Conservation (phyloP, 805 yeast species). For the Candida adriatica region DNA sequence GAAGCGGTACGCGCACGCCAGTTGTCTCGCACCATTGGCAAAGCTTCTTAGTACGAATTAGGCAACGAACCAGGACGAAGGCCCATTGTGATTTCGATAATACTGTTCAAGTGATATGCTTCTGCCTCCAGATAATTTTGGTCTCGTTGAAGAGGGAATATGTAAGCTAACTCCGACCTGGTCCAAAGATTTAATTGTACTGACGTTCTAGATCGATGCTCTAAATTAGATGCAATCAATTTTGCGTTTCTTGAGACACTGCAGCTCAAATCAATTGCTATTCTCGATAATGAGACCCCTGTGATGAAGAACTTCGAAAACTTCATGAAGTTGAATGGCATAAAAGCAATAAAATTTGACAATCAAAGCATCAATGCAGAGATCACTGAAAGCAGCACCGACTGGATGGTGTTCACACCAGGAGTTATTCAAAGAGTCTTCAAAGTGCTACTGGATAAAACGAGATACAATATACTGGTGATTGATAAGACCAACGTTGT, state of each 20-base stretch:
- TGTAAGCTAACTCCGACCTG: conserved; percentile 25
- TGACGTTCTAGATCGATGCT: conserved; percentile 51
- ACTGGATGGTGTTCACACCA: conserved; percentile 72
- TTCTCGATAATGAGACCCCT: conserved; percentile 83
- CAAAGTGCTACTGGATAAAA: conserved; percentile 52
- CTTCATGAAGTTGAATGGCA: conserved; percentile 51
- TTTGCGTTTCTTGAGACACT: conserved; percentile 74
- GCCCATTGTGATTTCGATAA: too few relatives aligned
- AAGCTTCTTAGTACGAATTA: too few relatives aligned
- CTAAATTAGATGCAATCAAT: conserved; percentile 69
- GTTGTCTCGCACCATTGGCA: too few relatives aligned
- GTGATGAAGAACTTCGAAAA: conserved; percentile 54
- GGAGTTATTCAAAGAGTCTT: conserved; percentile 59
- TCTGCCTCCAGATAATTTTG: conserved; percentile 90
- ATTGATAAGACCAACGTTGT: conserved; percentile 78
- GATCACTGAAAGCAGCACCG: conserved; percentile 16
- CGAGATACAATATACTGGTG: conserved; percentile 60
- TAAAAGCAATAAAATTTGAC: conserved; percentile 37
- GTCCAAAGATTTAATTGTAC: not conserved
- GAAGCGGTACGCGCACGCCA: too few relatives aligned
- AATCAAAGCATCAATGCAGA: conserved; percentile 24
- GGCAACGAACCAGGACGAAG: too few relatives aligned
- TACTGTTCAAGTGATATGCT: conserved; percentile 65
- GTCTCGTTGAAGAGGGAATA: conserved; percentile 82
- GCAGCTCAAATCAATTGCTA: conserved; percentile 56